phyloP scores from a whole-genome alignment of 768 basidiomycete species.

The Podaxis sp. region DNA sequence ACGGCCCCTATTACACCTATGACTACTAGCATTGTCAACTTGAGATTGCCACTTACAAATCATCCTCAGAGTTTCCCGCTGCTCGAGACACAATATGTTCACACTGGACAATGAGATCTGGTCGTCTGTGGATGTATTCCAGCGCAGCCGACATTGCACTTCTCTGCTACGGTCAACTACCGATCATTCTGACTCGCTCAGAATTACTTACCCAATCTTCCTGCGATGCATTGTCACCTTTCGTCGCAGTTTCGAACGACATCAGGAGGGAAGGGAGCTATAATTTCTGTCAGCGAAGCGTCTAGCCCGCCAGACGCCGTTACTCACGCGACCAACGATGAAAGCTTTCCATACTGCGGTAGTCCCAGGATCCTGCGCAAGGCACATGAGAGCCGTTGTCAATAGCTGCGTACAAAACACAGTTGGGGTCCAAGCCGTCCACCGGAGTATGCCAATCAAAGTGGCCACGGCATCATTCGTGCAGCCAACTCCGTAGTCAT shows the following conservation, averaged over 20 bases:
- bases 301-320: neutral
- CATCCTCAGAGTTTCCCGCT: conserved; percentile 25
- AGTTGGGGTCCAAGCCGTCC: conserved; percentile 58
- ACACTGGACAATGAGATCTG: conserved; percentile 52
- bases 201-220: conserved; percentile 51
- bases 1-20: conserved; percentile 12
- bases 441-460: conserved; percentile 52
- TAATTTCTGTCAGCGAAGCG: neutral
- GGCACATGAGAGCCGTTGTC: conserved; percentile 55
- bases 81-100: conserved; percentile 40
- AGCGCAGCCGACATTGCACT: conserved; percentile 19
- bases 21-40: neutral
- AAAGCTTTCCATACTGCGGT: conserved; percentile 64
- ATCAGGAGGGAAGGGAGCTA: conserved; percentile 61
- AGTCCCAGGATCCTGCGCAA: conserved; percentile 43
- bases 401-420: conserved; percentile 69
- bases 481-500: conserved; percentile 62
- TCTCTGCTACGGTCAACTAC: conserved; percentile 20
- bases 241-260: conserved; percentile 51
- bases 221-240: conserved; percentile 44
- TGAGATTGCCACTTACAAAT: conserved; percentile 18
- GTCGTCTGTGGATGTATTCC: conserved; percentile 26
- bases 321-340: conserved; percentile 63
- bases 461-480: conserved; percentile 45
- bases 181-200: neutral